Evolutionary conservation across 2,329 filamentous ascomycete genomes (phyloP), one percentile per base, ranked within the genome.

Genomic region (Tolypocladium ovalisporum): DNA sequence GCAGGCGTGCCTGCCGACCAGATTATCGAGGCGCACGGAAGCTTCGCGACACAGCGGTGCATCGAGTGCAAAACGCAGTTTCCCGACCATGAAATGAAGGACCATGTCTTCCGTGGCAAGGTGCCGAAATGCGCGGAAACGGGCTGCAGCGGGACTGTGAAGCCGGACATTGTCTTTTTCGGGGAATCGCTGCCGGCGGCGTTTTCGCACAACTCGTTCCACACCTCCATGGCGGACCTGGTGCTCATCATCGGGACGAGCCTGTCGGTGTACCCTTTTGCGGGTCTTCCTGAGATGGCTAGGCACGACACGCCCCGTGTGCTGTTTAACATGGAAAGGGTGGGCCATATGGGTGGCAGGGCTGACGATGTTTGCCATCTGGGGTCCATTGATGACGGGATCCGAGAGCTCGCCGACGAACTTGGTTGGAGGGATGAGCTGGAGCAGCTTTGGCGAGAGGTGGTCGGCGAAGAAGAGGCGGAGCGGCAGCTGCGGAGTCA

Each of bases 101-200:
- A 82, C 61, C 82, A 86, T 59, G 84, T 97, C 27, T 73, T 79
- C 3, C 76, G 76, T 39, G 87, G 83, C 29, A 77, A 83, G 32
- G 87, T 96, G 0, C 90, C 93, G 0, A 77, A 75, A 59, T 97
- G 93, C 69, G 62, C 73, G 42, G 72, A 75, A 5, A 67, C 75
- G 10, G 69, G 74, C 24, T 97, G 93, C 69, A 76, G 80, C 39
- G 92, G 92, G 0, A 75, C 94, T 2, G 90, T 97, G 40, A 97
- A 97, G 73, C 92, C 92, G 0, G 90, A 96, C 65, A 96, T 97
- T 67, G 90, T 96, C 37, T 97, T 97, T 74, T 97, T 96, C 64
- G 91, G 91, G 54, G 91, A 92, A 69, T 71, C 81, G 1, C 73
- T 92, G 3, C 74, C 75, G 0, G 64, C 66, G 42, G 60, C 62